Evolutionary conservation across 768 basidiomycete species (phyloP), one percentile per base, ranked within the genome.

Genomic region (Coprinellus micaceus): DNA sequence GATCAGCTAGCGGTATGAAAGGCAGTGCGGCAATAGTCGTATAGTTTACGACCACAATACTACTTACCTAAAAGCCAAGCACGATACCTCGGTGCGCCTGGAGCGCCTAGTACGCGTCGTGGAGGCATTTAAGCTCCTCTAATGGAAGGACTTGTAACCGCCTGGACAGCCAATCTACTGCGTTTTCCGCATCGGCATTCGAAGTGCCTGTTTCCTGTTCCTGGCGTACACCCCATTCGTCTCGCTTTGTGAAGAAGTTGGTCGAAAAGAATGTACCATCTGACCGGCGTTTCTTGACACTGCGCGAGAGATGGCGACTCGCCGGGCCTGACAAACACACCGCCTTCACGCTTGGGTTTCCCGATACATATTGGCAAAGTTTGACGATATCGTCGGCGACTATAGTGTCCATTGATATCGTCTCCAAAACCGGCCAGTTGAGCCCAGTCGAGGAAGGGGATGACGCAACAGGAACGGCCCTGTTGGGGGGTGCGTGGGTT

Each of bases 291-390:
- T 37, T 15, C 45, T 57, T 57, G 39, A 57, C 56, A 40, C 56
- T 57, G 17, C 44, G 6, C 9, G 49, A 51, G 48, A 57, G 39
- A 29, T 57, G 56, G 2, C 56, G 47, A 29, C 28, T 24, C 1
- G 56, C 48, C 15, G 49, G 37, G 2, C 26, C 56, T 28, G 56
- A 57, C 37, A 57, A 30, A 19, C 37, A 40, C 49, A 57, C 56
- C 5, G 37, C 29, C 26, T 52, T 50, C 3, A 57, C 19, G 36
- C 47, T 29, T n/a, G 52, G 19, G 24, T 45, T 50, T 2, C 4
- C 26, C 26, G 48, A 36, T 11, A 57, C 49, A 26, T 51, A 57
- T 7, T 24, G 3, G 28, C 56, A 57, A 10, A 57, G 21, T 47
- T 28, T 33, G 22, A 51, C 49, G 22, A 57, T 17, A 25, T 57